Evolutionary conservation across 2,329 filamentous ascomycete species (phyloP).

Genomic region (Alternaria arbusti): DNA sequence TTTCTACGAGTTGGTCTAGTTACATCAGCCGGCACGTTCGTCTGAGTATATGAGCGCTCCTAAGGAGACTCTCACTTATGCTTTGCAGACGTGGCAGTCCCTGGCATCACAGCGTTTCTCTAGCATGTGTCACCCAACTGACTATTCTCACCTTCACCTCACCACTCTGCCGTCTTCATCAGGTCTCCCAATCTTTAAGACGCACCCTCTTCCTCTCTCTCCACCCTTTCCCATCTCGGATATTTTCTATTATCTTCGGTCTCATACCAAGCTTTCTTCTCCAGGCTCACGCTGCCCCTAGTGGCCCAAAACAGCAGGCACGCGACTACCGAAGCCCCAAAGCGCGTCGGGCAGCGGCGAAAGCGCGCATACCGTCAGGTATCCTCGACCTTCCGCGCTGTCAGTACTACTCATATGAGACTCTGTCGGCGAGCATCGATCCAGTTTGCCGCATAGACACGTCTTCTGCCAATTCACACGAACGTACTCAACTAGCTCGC

Average conservation of each 20-base stretch:
- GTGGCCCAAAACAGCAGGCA: not conserved
- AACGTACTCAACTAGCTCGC: too few relatives aligned
- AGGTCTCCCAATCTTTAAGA: not conserved
- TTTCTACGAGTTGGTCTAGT: too few relatives aligned
- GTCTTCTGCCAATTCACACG: not conserved
- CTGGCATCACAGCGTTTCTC: not conserved
- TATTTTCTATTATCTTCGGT: not conserved
- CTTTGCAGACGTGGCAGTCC: not conserved
- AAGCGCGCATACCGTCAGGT: fast-evolving
- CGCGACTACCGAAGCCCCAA: not conserved
- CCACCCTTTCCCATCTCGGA: not conserved
- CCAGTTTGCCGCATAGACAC: not conserved
- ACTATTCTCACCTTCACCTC: not conserved
- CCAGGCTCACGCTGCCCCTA: not conserved
- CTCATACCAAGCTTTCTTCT: not conserved
- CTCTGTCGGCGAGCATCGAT: not conserved
- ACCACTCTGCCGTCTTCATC: not conserved
- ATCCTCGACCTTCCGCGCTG: not conserved
- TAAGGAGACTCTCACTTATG: not conserved
- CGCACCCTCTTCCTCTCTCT: not conserved
- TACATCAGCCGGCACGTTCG: not conserved
- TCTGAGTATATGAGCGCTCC: not conserved
- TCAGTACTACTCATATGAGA: not conserved
- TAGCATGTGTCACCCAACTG: not conserved
- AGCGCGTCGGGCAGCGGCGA: not conserved